Evolutionary conservation across 306 rosid species (phyloP).

Genomic region (Ochetophila trinervis): DNA sequence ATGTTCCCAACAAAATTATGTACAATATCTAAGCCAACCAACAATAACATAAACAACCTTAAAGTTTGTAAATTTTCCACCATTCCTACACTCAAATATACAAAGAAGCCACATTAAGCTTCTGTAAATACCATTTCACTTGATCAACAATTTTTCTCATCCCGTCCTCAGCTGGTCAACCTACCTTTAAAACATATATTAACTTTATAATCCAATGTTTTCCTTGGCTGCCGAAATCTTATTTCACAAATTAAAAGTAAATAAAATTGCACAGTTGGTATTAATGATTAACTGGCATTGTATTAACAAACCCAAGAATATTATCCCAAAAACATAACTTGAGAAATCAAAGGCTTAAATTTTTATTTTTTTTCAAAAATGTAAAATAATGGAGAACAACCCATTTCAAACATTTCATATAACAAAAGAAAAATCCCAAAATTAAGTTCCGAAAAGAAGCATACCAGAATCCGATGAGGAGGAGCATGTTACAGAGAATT

Average conservation of each 20-base stretch:
- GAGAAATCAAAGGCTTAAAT: neutral
- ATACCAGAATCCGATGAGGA: constrained; percentile 61
- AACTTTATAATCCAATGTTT: neutral
- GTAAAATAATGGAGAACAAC: constrained; percentile 1
- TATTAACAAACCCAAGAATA: neutral
- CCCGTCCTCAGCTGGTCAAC: neutral
- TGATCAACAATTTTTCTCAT: neutral
- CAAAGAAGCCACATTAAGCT: constrained; percentile 2
- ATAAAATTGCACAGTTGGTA: neutral
- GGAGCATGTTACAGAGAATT: constrained; percentile 17
- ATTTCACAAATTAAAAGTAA: neutral
- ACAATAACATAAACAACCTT: neutral
- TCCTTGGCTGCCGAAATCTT: neutral
- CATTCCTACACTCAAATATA: neutral
- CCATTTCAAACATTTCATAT: neutral
- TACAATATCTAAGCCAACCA: neutral
- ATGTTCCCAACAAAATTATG: neutral
- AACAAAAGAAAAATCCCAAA: neutral
- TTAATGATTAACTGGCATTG: neutral
- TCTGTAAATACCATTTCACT: neutral
- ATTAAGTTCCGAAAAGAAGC: neutral
- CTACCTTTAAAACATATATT: neutral
- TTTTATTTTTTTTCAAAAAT: constrained; percentile 1
- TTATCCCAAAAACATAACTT: neutral
- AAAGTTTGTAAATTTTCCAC: neutral